Base-by-base conservation (phyloP, 108 stramenopile genomes). In the Aureococcus anophagefferens region DNA sequence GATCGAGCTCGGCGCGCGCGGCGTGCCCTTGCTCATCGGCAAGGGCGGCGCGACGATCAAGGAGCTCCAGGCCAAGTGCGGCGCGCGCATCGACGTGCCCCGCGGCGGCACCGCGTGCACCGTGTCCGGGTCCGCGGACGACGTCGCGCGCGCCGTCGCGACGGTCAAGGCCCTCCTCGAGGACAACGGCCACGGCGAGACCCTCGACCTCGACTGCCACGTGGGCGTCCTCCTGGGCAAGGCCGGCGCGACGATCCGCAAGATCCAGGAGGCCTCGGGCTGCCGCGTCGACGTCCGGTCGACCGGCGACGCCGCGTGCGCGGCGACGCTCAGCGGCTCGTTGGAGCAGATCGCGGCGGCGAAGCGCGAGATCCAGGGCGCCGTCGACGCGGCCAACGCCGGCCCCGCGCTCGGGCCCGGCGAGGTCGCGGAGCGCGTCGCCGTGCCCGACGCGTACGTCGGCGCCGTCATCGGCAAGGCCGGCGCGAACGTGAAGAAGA, bases 151-250 rank as follows among this genome's bases (percentile, higher is more conserved):
- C 5, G 40, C 40, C 5, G 40, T 44, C 5, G 40, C 13, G 9
- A 13, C 40, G 40, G 9, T 44, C 9, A 44, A 44, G 5, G 40
- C 40, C 9, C 13, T 44, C 9, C 40, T 44, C 13, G 13, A 13
- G 5, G 40, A 44, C 13, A 5, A 44, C 40, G 5, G 9, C 40
- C 13, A 5, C 9, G 5, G 9, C 5, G 40, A 44, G 13, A 44
- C 40, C 13, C 13, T 44, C 5, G 13, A 5, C 9, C 13, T 44
- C 63, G 89, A 91, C 76, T 84, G 81, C 25, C 89, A 90, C 69
- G 96, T 96, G 0, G 98, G 98, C 14, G 84, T 96, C 25, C 89
- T 99, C 72, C 97, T 99, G 76, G 98, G 98, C n/a, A 94, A 92
- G 79, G 93, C 89, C 0, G 98, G 98, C 30, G 66, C 79, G 14